Evolutionary conservation across 176 grass and related monocot genomes (phyloP), one percentile per base, ranked within the genome.

Genomic region (Oryza officinalis): DNA sequence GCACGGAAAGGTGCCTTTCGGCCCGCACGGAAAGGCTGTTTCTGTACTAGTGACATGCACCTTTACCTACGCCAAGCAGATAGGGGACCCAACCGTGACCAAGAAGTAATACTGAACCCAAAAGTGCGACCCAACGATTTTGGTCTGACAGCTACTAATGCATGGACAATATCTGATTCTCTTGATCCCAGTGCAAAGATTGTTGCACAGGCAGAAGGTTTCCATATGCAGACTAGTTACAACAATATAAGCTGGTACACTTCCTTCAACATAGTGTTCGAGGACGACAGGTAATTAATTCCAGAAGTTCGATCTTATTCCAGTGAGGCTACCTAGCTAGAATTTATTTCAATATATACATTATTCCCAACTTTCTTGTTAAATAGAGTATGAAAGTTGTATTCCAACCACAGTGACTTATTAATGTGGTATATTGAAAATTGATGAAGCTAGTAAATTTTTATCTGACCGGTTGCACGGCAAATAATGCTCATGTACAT

Each of bases 231-330:
- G 69, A 46, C 41, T 4, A 23, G 67, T 11, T 22, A 38, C 25
- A 15, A n/a, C 5, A 27, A 25, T 14, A 45, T 23, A 13, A 72
- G 69, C 23, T 72, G 69, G 69, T 72, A 72, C 23, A 8, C 40
- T 27, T 46, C 69, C 35, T 72, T 72, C 37, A 72, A 46, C 69
- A 72, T 72, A 23, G 69, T 72, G 69, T 72, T 72, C 27, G n/a
- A 72, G 13, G 69, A 72, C n/a, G 67, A 37, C 18, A 69, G 67
- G 67, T 69, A 45, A 45, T 10, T 69, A 45, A 13, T 10, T 10
- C 41, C 10, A 43, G 1, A 43, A 43, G 41, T 11, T 11, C n/a
- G n/a, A n/a, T n/a, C 41, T 10, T 43, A 43, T 43, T 43, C 9
- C 41, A 43, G 10, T 43, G 41, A 43, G 9, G 41, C 41, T 43